Evolutionary conservation across 331 rosid species (phyloP).

Genomic region (Telfairia occidentalis): DNA sequence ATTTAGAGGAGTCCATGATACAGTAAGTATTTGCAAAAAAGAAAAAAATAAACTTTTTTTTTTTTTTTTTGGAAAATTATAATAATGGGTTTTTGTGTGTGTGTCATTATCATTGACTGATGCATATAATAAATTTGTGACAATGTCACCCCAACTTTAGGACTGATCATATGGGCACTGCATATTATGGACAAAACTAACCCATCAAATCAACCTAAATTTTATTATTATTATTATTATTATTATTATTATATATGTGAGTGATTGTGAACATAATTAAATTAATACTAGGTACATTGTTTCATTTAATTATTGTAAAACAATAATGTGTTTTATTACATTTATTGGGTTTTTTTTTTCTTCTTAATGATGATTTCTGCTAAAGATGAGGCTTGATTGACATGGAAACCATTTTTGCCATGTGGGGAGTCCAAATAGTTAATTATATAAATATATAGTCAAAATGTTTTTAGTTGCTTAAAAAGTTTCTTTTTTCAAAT

Average conservation of each 20-base stretch:
- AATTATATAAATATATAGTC: not conserved
- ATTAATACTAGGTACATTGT: not conserved
- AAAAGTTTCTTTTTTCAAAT: no score
- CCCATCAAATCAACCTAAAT: not conserved
- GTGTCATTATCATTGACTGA: constrained; percentile 6
- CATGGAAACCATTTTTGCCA: not conserved
- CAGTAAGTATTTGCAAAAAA: not conserved
- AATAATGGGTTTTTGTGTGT: not conserved
- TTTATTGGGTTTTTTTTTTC: not conserved
- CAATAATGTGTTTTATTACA: not conserved
- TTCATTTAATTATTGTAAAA: not conserved
- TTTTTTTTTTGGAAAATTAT: no score
- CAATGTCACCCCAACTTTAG: constrained; percentile 2
- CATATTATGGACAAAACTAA: not conserved
- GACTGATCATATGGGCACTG: not conserved
- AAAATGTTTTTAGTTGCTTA: not conserved
- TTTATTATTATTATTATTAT: no score
- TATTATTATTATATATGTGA: not conserved
- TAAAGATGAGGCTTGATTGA: not conserved
- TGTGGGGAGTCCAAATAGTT: not conserved
- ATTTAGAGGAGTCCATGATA: not conserved
- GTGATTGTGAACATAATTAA: not conserved
- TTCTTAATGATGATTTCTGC: not conserved
- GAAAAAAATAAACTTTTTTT: no score
- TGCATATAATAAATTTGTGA: not conserved